phyloP scores from a whole-genome alignment of 139 green algal genomes.

The Diplosphaera chodatii region DNA sequence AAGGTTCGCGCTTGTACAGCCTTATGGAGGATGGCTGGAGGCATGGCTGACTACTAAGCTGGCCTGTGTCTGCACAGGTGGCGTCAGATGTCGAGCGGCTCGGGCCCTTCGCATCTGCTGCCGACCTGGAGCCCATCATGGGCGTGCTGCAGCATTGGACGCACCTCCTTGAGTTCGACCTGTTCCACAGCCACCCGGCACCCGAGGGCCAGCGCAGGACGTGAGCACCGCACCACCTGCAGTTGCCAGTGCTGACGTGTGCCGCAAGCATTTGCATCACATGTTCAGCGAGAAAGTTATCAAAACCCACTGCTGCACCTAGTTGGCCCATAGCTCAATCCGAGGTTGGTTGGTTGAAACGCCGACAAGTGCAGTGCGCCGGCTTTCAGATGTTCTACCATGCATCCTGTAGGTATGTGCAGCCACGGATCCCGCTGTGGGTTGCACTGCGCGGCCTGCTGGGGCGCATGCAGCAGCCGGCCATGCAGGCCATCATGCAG shows the following conservation, averaged over 20 bases:
- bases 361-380: too few relatives aligned
- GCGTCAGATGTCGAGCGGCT: slow-evolving; percentile 13
- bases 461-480: slow-evolving; percentile 4
- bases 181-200: not conserved
- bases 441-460: slow-evolving; percentile 23
- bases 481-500: slow-evolving; percentile 8
- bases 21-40: too few relatives aligned
- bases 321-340: too few relatives aligned
- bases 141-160: slow-evolving; percentile 17
- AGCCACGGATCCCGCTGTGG: slow-evolving; percentile 14
- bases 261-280: too few relatives aligned
- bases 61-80: not conserved
- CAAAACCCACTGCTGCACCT: too few relatives aligned
- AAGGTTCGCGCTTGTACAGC: too few relatives aligned
- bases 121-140: slow-evolving; percentile 10
- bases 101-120: slow-evolving; percentile 5
- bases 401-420: slow-evolving; percentile 1
- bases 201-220: not conserved
- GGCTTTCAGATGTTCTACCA: too few relatives aligned
- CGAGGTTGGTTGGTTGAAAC: too few relatives aligned
- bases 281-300: too few relatives aligned
- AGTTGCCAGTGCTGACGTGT: too few relatives aligned
- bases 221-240: not conserved
- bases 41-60: too few relatives aligned
- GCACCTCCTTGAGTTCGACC: slow-evolving; percentile 7